Conservation (phyloP, 306 rosid genomes). For the Sechiopsis laciniata region DNA sequence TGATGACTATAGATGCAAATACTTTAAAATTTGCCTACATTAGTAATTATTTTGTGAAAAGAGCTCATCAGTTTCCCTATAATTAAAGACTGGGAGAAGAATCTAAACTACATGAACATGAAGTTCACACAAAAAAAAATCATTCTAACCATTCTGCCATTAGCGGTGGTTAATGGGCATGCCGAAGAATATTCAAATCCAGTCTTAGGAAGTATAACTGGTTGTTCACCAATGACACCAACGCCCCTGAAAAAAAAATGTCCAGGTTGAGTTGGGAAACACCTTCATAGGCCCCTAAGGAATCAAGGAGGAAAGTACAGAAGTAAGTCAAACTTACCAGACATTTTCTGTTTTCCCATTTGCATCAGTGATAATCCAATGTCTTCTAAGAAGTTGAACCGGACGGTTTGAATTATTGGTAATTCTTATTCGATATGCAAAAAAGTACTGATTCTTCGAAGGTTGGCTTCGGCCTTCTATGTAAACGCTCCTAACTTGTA, state of each 20-base stretch:
- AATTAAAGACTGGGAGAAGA: neutral
- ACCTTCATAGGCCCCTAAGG: neutral
- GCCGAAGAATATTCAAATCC: conserved; percentile 97
- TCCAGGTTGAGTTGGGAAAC: neutral
- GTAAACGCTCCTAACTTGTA: conserved; percentile 89
- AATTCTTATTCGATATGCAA: conserved; percentile 87
- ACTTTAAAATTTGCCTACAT: too few species aligned
- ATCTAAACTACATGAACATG: neutral
- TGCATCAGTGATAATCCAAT: conserved; percentile 90
- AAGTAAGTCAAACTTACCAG: conserved; percentile 45
- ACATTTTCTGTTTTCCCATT: conserved; percentile 77
- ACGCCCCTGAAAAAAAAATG: conserved; percentile 53
- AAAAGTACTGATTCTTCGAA: conserved; percentile 65
- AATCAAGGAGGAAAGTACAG: conserved; percentile 23
- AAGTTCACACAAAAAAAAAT: conserved; percentile 2
- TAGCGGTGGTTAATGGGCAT: conserved; percentile 79
- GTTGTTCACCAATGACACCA: conserved; percentile 97
- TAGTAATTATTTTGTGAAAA: too few species aligned
- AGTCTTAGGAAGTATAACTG: conserved; percentile 73
- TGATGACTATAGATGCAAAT: too few species aligned
- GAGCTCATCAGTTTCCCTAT: too few species aligned
- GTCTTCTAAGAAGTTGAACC: conserved; percentile 89
- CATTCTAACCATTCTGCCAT: conserved; percentile 85
- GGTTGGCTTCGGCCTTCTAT: conserved; percentile 96
- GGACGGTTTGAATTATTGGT: conserved; percentile 74